Base-by-base conservation (phyloP, 345 rosid genomes). In the Eucalyptus urophylla region DNA sequence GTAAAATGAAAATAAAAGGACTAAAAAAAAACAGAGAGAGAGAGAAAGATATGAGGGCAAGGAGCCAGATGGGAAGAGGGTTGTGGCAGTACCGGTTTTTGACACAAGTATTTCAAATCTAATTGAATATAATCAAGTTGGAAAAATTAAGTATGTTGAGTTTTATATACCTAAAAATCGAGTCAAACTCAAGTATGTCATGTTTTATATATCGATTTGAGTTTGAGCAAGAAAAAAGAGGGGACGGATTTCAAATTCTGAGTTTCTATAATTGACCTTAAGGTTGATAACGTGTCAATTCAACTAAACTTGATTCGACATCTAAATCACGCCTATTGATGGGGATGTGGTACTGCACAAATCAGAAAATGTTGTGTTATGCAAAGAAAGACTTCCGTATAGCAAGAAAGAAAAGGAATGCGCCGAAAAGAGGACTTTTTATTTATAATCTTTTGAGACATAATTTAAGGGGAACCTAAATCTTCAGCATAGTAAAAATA, bases 321-420 rank as follows among this genome's bases (percentile, higher is more conserved):
- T 19, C 0, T 53, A 1, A 53, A 53, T 53, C 58, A 4, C 0
- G 69, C 69, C 15, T 62, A 62, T 29, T 6, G 33, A 13, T 27
- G 1, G 17, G 33, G 17, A 12, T 6, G 17, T 13, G 17, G 2
- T 13, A 13, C 0, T 12, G 33, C 69, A 0, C 31, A 3, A 62
- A 62, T 62, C 1, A 60, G 8, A 13, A 60, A 60, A 27, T 27
- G 33, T 56, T 56, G 3, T 24, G 13, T 56, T 4, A 24, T 56
- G 62, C 29, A 60, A 60, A 60, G 16, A 27, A 72, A 72, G 37
- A 33, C 24, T 69, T 5, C 2, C 1, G 1, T 33, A 16, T 72
- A 37, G 81, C 40, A 72, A 72, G 25, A 60, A 60, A 60, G 16
- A 27, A 27, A 60, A 65, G 15, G 15, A 2, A 8, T 4, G 69